Conservation (phyloP, 768 basidiomycete genomes). For the Piloderma croceum region DNA sequence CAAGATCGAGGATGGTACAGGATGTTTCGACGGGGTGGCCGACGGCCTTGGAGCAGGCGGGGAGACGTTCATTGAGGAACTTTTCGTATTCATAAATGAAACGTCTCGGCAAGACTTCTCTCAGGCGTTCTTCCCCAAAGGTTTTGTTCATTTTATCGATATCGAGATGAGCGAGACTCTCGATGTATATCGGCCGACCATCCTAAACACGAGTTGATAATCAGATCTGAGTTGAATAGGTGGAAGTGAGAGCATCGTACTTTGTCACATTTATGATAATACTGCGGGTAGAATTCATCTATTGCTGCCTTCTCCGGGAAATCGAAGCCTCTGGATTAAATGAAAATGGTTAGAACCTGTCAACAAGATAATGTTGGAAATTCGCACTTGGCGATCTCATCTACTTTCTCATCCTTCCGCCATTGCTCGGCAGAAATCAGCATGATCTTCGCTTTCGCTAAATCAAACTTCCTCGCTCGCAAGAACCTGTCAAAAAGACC, state of each 20-base stretch:
- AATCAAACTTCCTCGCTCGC: constrained; percentile 89
- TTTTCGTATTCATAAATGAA: constrained; percentile 93
- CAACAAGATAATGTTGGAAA: not conserved
- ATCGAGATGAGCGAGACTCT: constrained; percentile 87
- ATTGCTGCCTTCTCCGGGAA: constrained; percentile 81
- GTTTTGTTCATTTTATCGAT: constrained; percentile 72
- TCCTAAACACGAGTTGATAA: constrained; percentile 45
- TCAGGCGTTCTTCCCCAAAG: constrained; percentile 83
- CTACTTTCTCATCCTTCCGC: constrained; percentile 81
- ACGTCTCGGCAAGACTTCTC: too few relatives aligned
- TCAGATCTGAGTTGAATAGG: constrained; percentile 1
- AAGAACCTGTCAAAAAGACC: constrained; percentile 56
- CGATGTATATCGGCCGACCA: constrained; percentile 93
- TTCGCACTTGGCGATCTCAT: constrained; percentile 63
- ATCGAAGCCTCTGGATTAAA: constrained; percentile 60
- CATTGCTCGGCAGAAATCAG: constrained; percentile 76
- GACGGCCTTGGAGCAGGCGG: constrained; percentile 61
- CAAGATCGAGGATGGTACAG: constrained; percentile 95
- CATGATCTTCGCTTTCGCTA: constrained; percentile 80
- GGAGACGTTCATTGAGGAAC: constrained; percentile 73
- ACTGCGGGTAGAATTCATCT: constrained; percentile 92
- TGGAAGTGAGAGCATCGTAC: constrained; percentile 33
- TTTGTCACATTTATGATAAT: constrained; percentile 94
- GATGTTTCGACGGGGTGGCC: constrained; percentile 94
- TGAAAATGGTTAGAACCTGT: constrained; percentile 3